Evolutionary conservation across 768 basidiomycete species (phyloP).

Genomic region (Harrya chromipes): DNA sequence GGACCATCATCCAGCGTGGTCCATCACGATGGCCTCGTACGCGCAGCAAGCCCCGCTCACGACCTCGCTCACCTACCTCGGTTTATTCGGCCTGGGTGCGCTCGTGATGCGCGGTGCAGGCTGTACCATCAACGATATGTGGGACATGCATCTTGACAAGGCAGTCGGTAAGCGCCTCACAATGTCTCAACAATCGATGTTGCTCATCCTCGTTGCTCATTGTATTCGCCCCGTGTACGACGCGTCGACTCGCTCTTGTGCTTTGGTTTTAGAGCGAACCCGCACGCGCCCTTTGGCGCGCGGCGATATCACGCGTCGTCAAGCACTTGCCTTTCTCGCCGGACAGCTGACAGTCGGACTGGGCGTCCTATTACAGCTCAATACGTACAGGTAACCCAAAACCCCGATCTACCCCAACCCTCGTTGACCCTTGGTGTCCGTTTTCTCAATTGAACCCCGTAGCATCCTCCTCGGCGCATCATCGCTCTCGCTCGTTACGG

Average conservation of each 20-base stretch:
- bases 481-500: constrained; percentile 78
- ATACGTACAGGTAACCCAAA: constrained; percentile 81
- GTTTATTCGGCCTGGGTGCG: constrained; percentile 86
- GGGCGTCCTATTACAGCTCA: constrained; percentile 83
- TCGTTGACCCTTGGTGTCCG: no score
- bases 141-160: constrained; percentile 91
- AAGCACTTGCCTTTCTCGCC: constrained; percentile 80
- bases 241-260: no score
- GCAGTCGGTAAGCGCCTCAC: constrained; percentile 64
- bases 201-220: no score
- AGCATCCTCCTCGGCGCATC: constrained; percentile 93
- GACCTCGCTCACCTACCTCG: constrained; percentile 69
- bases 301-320: constrained; percentile 71
- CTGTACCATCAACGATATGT: constrained; percentile 99
- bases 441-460: no score
- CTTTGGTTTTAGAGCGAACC: constrained; percentile 62
- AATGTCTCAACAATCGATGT: no score
- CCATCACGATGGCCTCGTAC: constrained; percentile 95
- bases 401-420: not conserved
- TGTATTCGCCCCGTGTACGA: no score
- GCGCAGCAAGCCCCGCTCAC: constrained; percentile 64
- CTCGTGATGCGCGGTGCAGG: constrained; percentile 97
- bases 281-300: constrained; percentile 82
- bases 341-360: constrained; percentile 80
- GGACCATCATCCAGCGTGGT: constrained; percentile 76